Evolutionary conservation across 305 asterid species (phyloP), one percentile per base, ranked within the genome.

Genomic region (Solanum hybrid): DNA sequence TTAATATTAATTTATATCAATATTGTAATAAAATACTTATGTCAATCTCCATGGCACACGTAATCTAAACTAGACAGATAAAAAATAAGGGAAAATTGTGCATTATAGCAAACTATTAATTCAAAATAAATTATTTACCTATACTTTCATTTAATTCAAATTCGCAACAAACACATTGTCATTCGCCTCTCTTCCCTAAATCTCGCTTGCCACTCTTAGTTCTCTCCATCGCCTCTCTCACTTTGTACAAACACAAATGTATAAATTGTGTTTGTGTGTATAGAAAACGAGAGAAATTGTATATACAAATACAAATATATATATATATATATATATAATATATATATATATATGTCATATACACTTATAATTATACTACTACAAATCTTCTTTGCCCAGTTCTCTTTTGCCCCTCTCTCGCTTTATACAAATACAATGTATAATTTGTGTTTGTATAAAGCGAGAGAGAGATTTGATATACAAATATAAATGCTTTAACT

Each of bases 301-400:
- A 46, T 13, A 40, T 40, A 4, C 51, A 40, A 11, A 39, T 33
- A 33, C 34, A 31, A 31, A 31, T 31, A 31, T 3, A 31, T 31
- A 31, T 31, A 31, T 31, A 33, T 33, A 33, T 33, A 33, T 33
- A 33, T 33, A 4, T 33, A 29, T 29, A 31, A 31, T 31, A 31
- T 31, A 31, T 31, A 33, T 33, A 33, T 33, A 33, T 33, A 33
- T 33, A 4, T 33, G 34, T 33, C n/a, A 33, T 33, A 46, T 2
- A 3, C 8, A 46, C 22, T 14, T 6, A 46, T 46, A 51, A 18
- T 51, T 51, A 16, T 16, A 51, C 0, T 16, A 51, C 5, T 51
- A 51, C 3, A 16, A 51, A 18, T 18, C 24, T 18, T 0, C 29
- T 0, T 0, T 6, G 24, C 67, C 0, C 2, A 18, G 3, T 57